A percentile compares a stretch with the other conserved stretches of the same genome.
These are phyloP conservation scores for Hypoxylon sp. DNA, from an alignment of 2,329 filamentous ascomycete species.

Conservation along the genomic window DNA sequence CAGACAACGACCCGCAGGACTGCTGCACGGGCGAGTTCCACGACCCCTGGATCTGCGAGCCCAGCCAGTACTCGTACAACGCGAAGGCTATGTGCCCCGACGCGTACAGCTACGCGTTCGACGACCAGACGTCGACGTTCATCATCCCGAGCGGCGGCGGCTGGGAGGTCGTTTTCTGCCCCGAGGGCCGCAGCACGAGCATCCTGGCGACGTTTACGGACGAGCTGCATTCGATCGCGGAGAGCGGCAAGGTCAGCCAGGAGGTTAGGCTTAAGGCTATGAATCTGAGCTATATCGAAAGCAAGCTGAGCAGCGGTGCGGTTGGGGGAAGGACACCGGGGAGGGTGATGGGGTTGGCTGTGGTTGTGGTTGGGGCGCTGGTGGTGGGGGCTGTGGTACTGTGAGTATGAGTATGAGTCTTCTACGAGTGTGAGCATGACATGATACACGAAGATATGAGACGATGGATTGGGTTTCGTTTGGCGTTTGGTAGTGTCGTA, in stretches of 20 bases:
- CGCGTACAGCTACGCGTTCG: conserved; percentile 83
- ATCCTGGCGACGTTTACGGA: conserved; percentile 68
- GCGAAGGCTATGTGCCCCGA: conserved; percentile 86
- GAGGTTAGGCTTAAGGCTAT: conserved; percentile 54
- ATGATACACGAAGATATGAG: conserved; percentile 8
- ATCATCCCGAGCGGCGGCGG: conserved; percentile 77
- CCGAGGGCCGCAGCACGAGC: conserved; percentile 71
- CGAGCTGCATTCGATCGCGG: conserved; percentile 65
- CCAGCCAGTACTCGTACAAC: conserved; percentile 76
- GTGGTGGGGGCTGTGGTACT: conserved; percentile 13
- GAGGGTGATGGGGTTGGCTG: neutral
- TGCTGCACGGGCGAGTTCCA: conserved; percentile 82
- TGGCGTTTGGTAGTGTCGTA: conserved; percentile 18
- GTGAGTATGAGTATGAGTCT: neutral
- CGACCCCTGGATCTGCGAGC: conserved; percentile 72
- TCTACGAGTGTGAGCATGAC: neutral
- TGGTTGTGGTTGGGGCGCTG: conserved; percentile 13
- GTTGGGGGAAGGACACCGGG: neutral
- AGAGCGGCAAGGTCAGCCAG: conserved; percentile 57
- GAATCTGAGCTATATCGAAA: conserved; percentile 58
- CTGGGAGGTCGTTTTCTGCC: conserved; percentile 86
- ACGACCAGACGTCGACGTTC: conserved; percentile 72
- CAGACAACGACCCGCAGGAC: conserved; percentile 75
- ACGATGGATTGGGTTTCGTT: neutral
- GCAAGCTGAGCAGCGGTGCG: conserved; percentile 37